phyloP scores from a whole-genome alignment of 768 basidiomycete genomes.

The Naganishia randhawae region DNA sequence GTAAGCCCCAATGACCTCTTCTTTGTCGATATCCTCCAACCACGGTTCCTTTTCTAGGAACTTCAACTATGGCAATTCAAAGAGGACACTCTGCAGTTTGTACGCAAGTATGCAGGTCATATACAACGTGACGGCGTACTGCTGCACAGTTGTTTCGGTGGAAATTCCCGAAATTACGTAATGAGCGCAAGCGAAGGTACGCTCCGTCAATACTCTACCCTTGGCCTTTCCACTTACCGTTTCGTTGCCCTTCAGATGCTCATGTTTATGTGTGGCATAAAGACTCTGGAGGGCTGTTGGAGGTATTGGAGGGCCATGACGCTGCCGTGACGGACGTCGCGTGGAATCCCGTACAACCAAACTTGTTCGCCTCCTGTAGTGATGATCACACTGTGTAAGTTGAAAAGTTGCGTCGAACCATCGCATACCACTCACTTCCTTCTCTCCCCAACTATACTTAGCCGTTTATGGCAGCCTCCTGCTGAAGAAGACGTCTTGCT shows the following conservation, averaged over 20 bases:
- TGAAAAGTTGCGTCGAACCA: not conserved
- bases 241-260: constrained; percentile 60
- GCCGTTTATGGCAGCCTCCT: constrained; percentile 48
- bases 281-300: constrained; percentile 74
- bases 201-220: constrained; percentile 34
- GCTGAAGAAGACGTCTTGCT: not conserved
- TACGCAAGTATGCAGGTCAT: constrained; percentile 81
- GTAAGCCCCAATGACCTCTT: constrained; percentile 55
- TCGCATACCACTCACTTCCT: not conserved
- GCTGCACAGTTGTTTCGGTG: constrained; percentile 91
- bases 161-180: constrained; percentile 79
- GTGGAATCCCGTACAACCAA: constrained; percentile 85
- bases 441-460: constrained; percentile 24
- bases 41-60: constrained; percentile 61
- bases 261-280: constrained; percentile 95
- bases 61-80: constrained; percentile 81
- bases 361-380: constrained; percentile 94
- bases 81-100: constrained; percentile 58
- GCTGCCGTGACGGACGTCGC: constrained; percentile 87
- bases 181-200: constrained; percentile 92
- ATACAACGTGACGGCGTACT: constrained; percentile 70
- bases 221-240: constrained; percentile 20
- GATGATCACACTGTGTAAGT: constrained; percentile 75
- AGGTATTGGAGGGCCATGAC: constrained; percentile 82
- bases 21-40: constrained; percentile 3